Evolutionary conservation across 768 basidiomycete species (phyloP).

Genomic region (Suillus cothurnatus): DNA sequence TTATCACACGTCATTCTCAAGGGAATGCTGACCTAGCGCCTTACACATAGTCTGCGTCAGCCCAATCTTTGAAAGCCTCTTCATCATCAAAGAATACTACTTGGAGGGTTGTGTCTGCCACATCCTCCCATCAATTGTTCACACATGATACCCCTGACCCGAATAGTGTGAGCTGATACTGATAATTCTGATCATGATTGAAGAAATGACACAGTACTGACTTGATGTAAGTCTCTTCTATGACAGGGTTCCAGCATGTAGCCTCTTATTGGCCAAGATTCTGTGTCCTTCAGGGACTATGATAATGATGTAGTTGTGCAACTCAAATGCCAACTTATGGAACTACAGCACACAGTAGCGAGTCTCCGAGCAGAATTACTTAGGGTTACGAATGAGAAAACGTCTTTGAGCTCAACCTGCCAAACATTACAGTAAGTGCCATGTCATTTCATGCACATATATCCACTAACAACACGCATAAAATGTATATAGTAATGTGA

Average conservation of each 20-base stretch:
- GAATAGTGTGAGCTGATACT: no score
- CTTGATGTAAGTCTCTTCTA: no score
- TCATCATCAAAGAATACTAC: conserved; percentile 97
- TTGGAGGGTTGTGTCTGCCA: conserved; percentile 84
- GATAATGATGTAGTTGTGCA: neutral
- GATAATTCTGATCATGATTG: no score
- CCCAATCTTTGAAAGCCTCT: conserved; percentile 93
- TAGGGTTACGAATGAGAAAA: neutral
- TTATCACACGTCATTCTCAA: conserved; percentile 5
- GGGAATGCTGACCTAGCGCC: conserved; percentile 74
- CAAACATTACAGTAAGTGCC: neutral
- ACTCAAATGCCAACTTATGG: neutral
- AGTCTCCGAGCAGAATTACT: neutral
- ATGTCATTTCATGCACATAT: neutral
- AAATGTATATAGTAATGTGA: neutral
- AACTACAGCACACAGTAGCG: neutral
- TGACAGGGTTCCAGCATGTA: no score
- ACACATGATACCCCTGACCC: no score
- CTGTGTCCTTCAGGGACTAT: no score
- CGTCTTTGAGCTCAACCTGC: neutral
- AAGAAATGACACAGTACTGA: no score
- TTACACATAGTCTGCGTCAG: conserved; percentile 86
- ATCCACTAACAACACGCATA: neutral
- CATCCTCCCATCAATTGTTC: conserved; percentile 41
- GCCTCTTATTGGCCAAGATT: no score